Evolutionary conservation across 2,329 filamentous ascomycete species (phyloP), one percentile per base, ranked within the genome.

Genomic region (Paecilomyces formosus): DNA sequence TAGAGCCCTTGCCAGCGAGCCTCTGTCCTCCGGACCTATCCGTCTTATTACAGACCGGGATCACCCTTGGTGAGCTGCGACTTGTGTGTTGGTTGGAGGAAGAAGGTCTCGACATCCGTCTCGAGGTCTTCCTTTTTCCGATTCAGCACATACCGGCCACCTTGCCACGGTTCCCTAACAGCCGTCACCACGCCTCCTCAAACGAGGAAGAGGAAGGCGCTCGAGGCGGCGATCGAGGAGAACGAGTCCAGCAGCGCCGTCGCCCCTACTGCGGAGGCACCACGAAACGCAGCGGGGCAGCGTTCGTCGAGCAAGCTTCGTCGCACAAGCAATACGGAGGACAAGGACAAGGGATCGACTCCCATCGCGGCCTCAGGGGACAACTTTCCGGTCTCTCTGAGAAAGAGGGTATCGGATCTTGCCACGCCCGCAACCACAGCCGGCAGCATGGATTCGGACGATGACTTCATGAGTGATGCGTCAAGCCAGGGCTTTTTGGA

Each of bases 381-480:
- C 35, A 55, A 53, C 12, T 55, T 63, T 54, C 60, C 60, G 53
- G 59, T 61, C 53, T 57, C 57, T 11, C 35, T 59, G 50, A 71
- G 50, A 54, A 63, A 65, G 56, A 66, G 64, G 58, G 66, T 71
- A 63, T 57, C 68, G 66, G 66, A 74, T 61, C 62, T 80, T 58
- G 74, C 69, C 61, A 77, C 75, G 21, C 74, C 77, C 18, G 69
- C 72, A 24, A 70, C 71, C 55, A 78, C 79, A 22, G 64, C 77
- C 35, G 77, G 71, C 73, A 84, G 80, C 63, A 97, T 97, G 92
- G 92, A 96, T 78, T 97, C 92, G 8, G 93, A 97, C 68, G 92
- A 97, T 70, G 93, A 97, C 61, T 92, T 92, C 74, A 88, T 94
- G 83, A 95, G 89, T 67, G 86, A 87, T 70, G 81, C 87, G 66